Evolutionary conservation across 139 green algal species (phyloP), one percentile per base, ranked within the genome.

Genomic region (Desmodesmus armatus): DNA sequence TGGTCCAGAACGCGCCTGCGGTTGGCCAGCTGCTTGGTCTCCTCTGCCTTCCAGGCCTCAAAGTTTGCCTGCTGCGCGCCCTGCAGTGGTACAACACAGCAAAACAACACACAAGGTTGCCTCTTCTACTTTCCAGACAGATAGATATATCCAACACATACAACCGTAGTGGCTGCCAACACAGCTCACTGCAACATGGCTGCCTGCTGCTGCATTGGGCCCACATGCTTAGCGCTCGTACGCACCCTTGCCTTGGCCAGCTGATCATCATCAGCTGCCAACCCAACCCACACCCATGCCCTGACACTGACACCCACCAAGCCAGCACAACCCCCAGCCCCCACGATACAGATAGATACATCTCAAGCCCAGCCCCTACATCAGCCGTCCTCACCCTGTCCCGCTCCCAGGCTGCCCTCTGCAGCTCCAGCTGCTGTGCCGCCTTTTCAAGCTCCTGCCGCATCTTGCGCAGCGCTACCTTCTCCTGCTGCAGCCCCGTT

Each of bases 1-100:
- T 97, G 94, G 83, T 97, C 93, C 58, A 98, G 90, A 55, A 96
- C 91, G 0, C 90, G 83, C 21, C 90, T 78, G 60, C 98, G 94
- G 1, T 92, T 87, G 67, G 90, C 81, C 53, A 97, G 90, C 35
- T 83, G 82, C 9, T 80, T 85, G 58, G 73, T 78, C 88, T 95
- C 90, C 53, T 90, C 90, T 3, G 77, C 74, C 15, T 87, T 83
- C 87, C 90, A 85, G 0, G 91, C 84, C 55, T 94, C 93, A 53
- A 92, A 82, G 0, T 81, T 58, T 2, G 87, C 84, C 63, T 88
- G 80, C 62, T 92, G 90, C 60, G 92, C 84, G 11, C 72, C 85
- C 92, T 95, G 87, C 49, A 83, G 47, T n/a, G n/a, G n/a, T n/a
- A n/a, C n/a, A n/a, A n/a, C n/a, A n/a, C 19, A 19, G 23, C 53